Evolutionary conservation across 257 asterid genomes (phyloP).

Genomic region (Rehmannia glutinosa): DNA sequence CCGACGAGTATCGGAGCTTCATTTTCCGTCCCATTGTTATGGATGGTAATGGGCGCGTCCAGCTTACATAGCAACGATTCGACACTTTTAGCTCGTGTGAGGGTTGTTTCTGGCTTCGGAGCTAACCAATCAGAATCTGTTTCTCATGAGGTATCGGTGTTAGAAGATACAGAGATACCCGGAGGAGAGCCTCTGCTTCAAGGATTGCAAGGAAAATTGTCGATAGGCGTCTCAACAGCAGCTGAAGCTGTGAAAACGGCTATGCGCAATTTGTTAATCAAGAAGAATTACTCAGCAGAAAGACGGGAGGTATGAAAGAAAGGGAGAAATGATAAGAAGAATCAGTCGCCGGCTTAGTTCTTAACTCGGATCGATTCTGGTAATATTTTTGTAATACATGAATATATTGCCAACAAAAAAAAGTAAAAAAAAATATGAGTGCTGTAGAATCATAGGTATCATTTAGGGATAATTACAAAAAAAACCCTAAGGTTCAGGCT

Average conservation of each 20-base stretch:
- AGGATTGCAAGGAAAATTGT: slow-evolving; percentile 60
- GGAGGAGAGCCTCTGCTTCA: slow-evolving; percentile 56
- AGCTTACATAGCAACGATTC: slow-evolving; percentile 26
- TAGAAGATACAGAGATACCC: slow-evolving; percentile 60
- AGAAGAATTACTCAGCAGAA: slow-evolving; percentile 76
- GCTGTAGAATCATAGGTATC: too few species aligned
- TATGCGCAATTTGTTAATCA: slow-evolving; percentile 76
- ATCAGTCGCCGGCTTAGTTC: slow-evolving; percentile 10
- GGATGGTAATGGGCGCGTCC: slow-evolving; percentile 96
- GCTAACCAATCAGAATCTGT: slow-evolving; percentile 27
- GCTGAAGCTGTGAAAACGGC: slow-evolving; percentile 80
- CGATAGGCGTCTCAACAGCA: slow-evolving; percentile 52
- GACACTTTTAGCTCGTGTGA: slow-evolving; percentile 53
- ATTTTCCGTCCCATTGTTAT: slow-evolving; percentile 41
- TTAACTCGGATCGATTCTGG: too few species aligned
- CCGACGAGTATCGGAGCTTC: slow-evolving; percentile 73
- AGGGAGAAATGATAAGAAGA: slow-evolving; percentile 74
- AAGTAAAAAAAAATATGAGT: too few species aligned
- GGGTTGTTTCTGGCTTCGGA: slow-evolving; percentile 47
- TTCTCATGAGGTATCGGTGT: slow-evolving; percentile 16
- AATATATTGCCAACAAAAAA: too few species aligned
- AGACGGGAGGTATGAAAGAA: slow-evolving; percentile 66
- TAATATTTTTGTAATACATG: too few species aligned
- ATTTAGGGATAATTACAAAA: too few species aligned
- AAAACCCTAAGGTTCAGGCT: too few species aligned